A percentile compares a stretch with the other conserved stretches of the same genome.
These are phyloP conservation scores for Pyrenopolyporus hunteri DNA, from an alignment of 495 filamentous ascomycete species.

Conservation along the genomic window DNA sequence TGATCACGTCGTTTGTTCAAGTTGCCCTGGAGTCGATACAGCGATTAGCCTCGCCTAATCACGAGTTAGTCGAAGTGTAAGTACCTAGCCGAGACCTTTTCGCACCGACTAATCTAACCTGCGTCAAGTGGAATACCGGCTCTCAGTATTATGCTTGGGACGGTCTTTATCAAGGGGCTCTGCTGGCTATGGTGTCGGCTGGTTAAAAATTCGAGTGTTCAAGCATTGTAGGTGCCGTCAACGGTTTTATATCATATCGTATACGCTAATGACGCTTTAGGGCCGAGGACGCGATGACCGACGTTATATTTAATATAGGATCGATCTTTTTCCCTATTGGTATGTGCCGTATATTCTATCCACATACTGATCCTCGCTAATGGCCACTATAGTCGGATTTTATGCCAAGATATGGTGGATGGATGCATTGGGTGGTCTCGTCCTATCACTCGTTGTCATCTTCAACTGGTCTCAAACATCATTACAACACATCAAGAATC, in stretches of 20 bases:
- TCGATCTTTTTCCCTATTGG: conserved; percentile 83
- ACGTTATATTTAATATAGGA: conserved; percentile 89
- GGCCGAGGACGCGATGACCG: conserved; percentile 50
- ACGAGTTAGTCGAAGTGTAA: conserved; percentile 70
- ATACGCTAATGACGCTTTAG: conserved; percentile 52
- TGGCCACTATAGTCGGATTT: conserved; percentile 66
- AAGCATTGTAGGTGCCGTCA: conserved; percentile 67
- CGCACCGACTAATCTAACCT: conserved; percentile 7
- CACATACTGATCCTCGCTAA: neutral
- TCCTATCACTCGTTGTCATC: conserved; percentile 84
- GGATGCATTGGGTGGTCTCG: conserved; percentile 80
- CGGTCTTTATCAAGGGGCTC: conserved; percentile 79
- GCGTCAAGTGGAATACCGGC: conserved; percentile 62
- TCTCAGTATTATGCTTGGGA: conserved; percentile 80
- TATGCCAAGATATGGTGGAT: conserved; percentile 83
- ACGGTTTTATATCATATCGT: neutral
- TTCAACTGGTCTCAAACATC: conserved; percentile 82
- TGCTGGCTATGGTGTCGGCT: conserved; percentile 92
- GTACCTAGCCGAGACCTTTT: conserved; percentile 3
- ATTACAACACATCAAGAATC: conserved; percentile 77
- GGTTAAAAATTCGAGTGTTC: conserved; percentile 86
- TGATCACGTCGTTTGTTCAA: conserved; percentile 88
- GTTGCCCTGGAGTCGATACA: conserved; percentile 75
- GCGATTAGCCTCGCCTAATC: conserved; percentile 68
- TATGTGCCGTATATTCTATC: conserved; percentile 50